phyloP scores from a whole-genome alignment of 371 early-diverging fungal genomes.

The Parasitella parasitica region DNA sequence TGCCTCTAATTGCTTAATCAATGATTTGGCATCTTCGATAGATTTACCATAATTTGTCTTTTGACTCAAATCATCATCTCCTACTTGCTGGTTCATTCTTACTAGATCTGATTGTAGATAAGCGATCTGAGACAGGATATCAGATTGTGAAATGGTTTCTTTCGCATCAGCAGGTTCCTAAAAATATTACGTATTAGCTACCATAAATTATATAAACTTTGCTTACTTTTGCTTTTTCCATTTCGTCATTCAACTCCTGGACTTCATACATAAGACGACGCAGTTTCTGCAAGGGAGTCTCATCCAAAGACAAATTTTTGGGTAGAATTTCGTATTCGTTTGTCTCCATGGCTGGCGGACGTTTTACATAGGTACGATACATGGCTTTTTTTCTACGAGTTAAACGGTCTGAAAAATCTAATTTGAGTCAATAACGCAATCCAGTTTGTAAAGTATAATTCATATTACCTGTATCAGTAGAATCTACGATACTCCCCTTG shows the following conservation, averaged over 20 bases:
- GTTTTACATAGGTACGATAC: constrained; percentile 63
- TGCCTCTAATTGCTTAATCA: constrained; percentile 67
- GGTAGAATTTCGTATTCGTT: constrained; percentile 67
- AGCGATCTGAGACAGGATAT: constrained; percentile 66
- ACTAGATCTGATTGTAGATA: constrained; percentile 69
- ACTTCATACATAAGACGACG: constrained; percentile 82
- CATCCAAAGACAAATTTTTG: constrained; percentile 56
- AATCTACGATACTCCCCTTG: constrained; percentile 49
- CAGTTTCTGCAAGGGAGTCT: constrained; percentile 74
- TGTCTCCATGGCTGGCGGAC: constrained; percentile 58
- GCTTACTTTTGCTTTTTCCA: constrained; percentile 57
- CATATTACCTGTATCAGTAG: constrained; percentile 45
- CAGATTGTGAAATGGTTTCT: constrained; percentile 45
- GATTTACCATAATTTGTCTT: constrained; percentile 32
- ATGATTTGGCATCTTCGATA: constrained; percentile 56
- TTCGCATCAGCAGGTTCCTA: constrained; percentile 27
- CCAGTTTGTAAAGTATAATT: too few relatives aligned
- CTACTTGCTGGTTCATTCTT: constrained; percentile 53
- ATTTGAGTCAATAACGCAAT: background rate
- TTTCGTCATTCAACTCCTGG: constrained; percentile 74
- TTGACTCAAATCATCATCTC: constrained; percentile 23
- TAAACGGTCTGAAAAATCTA: constrained; percentile 67
- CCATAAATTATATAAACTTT: background rate
- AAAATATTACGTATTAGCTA: background rate
- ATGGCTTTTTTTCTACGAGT: constrained; percentile 64